Percentiles rank a stretch among this genome's conserved stretches.
Evolutionary conservation across 2,329 filamentous ascomycete species (phyloP).

Genomic region (Penicillium occitanis): DNA sequence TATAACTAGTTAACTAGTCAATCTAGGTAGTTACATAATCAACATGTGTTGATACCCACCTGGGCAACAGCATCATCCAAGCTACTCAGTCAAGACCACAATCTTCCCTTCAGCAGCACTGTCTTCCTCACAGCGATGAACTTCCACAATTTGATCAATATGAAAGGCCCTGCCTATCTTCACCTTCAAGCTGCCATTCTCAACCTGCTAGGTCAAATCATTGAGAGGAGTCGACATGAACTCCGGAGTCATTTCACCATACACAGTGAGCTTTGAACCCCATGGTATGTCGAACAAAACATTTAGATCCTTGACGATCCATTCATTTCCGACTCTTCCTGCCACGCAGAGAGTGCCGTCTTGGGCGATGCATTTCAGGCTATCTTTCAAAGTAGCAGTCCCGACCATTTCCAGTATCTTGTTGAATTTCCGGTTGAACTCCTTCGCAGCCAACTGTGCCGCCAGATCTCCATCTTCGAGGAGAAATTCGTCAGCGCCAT

Average conservation of each 20-base stretch:
- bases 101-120: neutral
- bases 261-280: neutral
- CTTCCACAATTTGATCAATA: conserved; percentile 35
- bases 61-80: neutral
- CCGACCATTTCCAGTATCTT: neutral
- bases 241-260: neutral
- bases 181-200: neutral
- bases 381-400: neutral
- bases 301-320: neutral
- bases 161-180: neutral
- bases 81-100: neutral
- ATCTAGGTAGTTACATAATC: neutral
- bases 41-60: neutral
- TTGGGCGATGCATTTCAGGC: neutral
- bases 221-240: neutral
- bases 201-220: neutral
- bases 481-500: neutral
- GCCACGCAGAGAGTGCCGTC: neutral
- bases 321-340: neutral
- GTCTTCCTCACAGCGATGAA: neutral
- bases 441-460: neutral
- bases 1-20: too few species aligned
- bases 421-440: neutral
- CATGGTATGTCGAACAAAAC: neutral
- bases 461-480: neutral